phyloP scores from a whole-genome alignment of 2,329 filamentous ascomycete species.

The Ceratocystis diversiconidia region DNA sequence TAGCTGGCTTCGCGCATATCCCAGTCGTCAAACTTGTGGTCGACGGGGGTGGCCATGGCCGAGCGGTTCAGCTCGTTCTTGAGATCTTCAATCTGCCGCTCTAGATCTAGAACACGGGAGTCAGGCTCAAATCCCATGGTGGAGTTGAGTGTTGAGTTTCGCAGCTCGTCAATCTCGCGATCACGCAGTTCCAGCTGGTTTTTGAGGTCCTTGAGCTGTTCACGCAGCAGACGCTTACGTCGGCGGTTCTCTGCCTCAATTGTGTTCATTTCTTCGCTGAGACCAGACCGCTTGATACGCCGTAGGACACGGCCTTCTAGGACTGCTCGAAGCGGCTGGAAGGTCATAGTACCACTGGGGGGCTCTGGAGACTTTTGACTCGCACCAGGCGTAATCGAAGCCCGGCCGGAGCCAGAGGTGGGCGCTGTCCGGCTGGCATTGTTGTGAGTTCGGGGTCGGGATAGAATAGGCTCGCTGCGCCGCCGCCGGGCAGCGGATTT shows the following conservation, averaged over 20 bases:
- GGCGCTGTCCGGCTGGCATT: constrained; percentile 11
- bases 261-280: constrained; percentile 44
- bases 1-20: not conserved
- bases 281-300: constrained; percentile 39
- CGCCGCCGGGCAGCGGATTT: constrained; percentile 2
- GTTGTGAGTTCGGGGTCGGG: constrained; percentile 4
- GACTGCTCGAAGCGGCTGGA: constrained; percentile 39
- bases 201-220: constrained; percentile 36
- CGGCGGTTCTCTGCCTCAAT: constrained; percentile 35
- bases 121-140: constrained; percentile 28
- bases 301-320: constrained; percentile 44
- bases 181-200: constrained; percentile 37
- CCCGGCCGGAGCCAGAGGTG: constrained; percentile 9
- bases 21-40: constrained; percentile 15
- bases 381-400: not conserved
- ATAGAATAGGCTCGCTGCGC: constrained; percentile 4
- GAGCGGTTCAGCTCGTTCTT: constrained; percentile 24
- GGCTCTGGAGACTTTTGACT: constrained; percentile 23
- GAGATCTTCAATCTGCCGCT: constrained; percentile 28
- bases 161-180: constrained; percentile 38
- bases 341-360: constrained; percentile 22
- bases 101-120: constrained; percentile 29
- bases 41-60: constrained; percentile 11
- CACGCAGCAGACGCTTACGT: constrained; percentile 27
- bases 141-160: constrained; percentile 35